Conservation (phyloP, 2,329 filamentous ascomycete genomes). For the Anthostomella pinea region DNA sequence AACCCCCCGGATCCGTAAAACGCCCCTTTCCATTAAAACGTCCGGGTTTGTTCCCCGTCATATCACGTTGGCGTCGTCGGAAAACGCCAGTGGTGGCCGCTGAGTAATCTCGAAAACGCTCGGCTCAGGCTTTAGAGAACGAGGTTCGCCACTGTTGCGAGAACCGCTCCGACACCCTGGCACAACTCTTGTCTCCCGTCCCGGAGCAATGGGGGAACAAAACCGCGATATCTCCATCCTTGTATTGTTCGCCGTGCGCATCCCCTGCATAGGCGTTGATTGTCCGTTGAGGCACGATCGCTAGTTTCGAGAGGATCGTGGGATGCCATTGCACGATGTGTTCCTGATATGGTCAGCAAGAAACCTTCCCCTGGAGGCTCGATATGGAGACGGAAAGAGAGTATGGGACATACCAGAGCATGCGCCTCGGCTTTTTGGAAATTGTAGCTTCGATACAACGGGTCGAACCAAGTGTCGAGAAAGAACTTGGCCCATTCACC, state of each 20-base stretch:
- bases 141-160: conserved; percentile 45
- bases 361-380: background rate
- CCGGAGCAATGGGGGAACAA: conserved; percentile 70
- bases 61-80: no score
- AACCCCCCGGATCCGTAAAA: no score
- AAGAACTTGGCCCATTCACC: conserved; percentile 93
- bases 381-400: background rate
- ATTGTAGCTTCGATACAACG: conserved; percentile 88
- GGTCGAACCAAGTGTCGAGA: conserved; percentile 93
- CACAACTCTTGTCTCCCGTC: conserved; percentile 59
- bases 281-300: conserved; percentile 79
- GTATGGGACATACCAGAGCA: conserved; percentile 73
- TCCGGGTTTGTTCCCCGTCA: no score
- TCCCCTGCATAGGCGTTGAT: conserved; percentile 73
- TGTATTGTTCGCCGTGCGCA: conserved; percentile 62
- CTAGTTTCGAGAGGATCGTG: conserved; percentile 86
- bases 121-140: conserved; percentile 29
- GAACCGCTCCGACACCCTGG: conserved; percentile 62
- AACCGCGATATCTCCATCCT: conserved; percentile 81
- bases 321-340: conserved; percentile 96
- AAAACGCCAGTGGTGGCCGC: no score
- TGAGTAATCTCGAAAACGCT: no score
- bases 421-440: conserved; percentile 94
- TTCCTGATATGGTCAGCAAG: conserved; percentile 54
- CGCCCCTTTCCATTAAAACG: no score